Conservation (phyloP, 202 grass and related monocot species). For the Carex arenaria region DNA sequence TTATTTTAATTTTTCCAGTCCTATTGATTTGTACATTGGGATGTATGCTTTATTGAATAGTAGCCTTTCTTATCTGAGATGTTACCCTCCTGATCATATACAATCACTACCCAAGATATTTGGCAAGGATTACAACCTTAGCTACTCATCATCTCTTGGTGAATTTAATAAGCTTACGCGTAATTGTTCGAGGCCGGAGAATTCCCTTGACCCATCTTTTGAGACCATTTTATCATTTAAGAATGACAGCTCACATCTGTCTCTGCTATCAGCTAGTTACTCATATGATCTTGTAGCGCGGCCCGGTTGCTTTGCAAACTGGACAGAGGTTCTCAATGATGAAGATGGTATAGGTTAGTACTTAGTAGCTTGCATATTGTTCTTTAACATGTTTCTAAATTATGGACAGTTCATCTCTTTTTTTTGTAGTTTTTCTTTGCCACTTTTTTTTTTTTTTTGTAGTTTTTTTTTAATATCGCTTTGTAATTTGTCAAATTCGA, state of each 20-base stretch:
- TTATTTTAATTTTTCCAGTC: too few species aligned
- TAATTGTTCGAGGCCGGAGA: background rate
- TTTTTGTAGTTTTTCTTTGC: too few species aligned
- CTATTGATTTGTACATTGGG: background rate
- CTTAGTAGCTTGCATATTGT: too few species aligned
- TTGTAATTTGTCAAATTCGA: too few species aligned
- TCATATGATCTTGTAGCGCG: background rate
- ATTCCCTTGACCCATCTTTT: background rate
- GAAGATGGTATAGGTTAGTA: too few species aligned
- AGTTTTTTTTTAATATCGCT: too few species aligned
- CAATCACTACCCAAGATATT: background rate
- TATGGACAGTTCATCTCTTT: too few species aligned
- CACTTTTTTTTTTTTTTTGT: too few species aligned
- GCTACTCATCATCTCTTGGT: background rate
- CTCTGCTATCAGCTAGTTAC: background rate
- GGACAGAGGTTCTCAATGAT: background rate
- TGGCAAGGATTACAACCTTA: background rate
- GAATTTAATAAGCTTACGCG: too few species aligned
- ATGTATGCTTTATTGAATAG: background rate
- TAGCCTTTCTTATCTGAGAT: background rate
- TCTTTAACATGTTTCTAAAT: too few species aligned
- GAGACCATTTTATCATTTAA: background rate
- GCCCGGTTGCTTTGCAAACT: background rate
- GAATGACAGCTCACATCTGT: background rate
- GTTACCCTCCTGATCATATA: background rate